phyloP scores from a whole-genome alignment of 2,329 filamentous ascomycete genomes.

The Aureobasidium subglaciale region DNA sequence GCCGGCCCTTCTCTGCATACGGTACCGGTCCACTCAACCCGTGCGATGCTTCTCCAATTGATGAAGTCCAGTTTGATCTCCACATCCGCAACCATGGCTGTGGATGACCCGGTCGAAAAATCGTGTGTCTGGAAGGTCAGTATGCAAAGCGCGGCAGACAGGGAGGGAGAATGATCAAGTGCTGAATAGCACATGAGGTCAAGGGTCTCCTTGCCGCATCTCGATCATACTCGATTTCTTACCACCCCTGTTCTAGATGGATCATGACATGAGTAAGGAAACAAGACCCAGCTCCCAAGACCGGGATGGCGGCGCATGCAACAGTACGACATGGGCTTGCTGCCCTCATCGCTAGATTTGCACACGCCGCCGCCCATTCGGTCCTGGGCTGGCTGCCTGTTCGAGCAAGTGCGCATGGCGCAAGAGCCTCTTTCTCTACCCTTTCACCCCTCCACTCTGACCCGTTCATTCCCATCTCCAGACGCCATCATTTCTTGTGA shows the following conservation, averaged over 20 bases:
- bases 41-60: slow-evolving; percentile 1
- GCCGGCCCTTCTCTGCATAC: slow-evolving; percentile 6
- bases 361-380: slow-evolving; percentile 20
- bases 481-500: slow-evolving; percentile 14
- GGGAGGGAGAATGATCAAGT: slow-evolving; percentile 11
- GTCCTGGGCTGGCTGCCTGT: slow-evolving; percentile 25
- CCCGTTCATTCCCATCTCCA: slow-evolving; percentile 10
- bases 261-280: slow-evolving; percentile 4
- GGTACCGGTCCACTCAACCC: slow-evolving; percentile 4
- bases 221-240: not conserved
- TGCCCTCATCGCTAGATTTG: slow-evolving; percentile 28
- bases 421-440: slow-evolving; percentile 21
- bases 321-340: slow-evolving; percentile 29
- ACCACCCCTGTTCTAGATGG: not conserved
- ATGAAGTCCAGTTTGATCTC: not conserved
- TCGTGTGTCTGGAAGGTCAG: not conserved
- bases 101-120: no score
- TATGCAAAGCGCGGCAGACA: not conserved
- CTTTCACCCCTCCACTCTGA: slow-evolving; percentile 17
- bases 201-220: slow-evolving; percentile 13
- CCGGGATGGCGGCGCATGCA: slow-evolving; percentile 19
- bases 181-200: no score
- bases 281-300: slow-evolving; percentile 1
- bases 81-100: slow-evolving; percentile 7
- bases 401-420: slow-evolving; percentile 20